phyloP scores from a whole-genome alignment of 108 stramenopile species.

The Chaetoceros muelleri region DNA sequence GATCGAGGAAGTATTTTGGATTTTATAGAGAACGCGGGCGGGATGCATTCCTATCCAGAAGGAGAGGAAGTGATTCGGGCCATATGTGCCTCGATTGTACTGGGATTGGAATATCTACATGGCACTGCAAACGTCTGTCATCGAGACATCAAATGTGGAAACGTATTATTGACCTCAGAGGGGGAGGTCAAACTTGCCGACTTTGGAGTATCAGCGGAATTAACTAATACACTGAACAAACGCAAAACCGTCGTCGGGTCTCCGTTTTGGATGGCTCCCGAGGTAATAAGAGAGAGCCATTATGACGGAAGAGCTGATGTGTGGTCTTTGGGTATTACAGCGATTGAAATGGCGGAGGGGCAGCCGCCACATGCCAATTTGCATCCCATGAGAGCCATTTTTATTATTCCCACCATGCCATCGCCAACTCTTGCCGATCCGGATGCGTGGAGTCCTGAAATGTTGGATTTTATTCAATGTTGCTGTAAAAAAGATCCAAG shows the following conservation, averaged over 20 bases:
- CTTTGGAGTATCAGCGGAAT: conserved; percentile 87
- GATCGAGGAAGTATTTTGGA: conserved; percentile 81
- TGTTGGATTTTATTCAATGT: conserved; percentile 82
- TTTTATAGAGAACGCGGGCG: conserved; percentile 61
- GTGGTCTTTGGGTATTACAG: conserved; percentile 95
- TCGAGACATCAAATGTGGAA: conserved; percentile 94
- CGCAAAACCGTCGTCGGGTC: conserved; percentile 95
- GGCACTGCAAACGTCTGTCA: conserved; percentile 82
- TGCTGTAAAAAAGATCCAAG: conserved; percentile 82
- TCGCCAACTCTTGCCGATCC: conserved; percentile 83
- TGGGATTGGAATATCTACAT: conserved; percentile 89
- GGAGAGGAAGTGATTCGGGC: conserved; percentile 71
- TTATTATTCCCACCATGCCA: conserved; percentile 81
- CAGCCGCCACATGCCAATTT: conserved; percentile 95
- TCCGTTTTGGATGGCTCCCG: conserved; percentile 99
- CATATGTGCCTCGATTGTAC: conserved; percentile 72
- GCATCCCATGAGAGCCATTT: conserved; percentile 83
- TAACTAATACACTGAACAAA: conserved; percentile 91
- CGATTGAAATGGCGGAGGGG: conserved; percentile 97
- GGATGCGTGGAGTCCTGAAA: conserved; percentile 82
- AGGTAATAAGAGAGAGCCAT: conserved; percentile 87
- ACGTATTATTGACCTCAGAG: conserved; percentile 80
- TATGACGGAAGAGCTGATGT: conserved; percentile 98
- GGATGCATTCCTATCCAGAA: conserved; percentile 50
- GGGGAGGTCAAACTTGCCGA: conserved; percentile 89